Conservation (phyloP, 2,329 filamentous ascomycete species). For the Stagonosporopsis rhizophila region DNA sequence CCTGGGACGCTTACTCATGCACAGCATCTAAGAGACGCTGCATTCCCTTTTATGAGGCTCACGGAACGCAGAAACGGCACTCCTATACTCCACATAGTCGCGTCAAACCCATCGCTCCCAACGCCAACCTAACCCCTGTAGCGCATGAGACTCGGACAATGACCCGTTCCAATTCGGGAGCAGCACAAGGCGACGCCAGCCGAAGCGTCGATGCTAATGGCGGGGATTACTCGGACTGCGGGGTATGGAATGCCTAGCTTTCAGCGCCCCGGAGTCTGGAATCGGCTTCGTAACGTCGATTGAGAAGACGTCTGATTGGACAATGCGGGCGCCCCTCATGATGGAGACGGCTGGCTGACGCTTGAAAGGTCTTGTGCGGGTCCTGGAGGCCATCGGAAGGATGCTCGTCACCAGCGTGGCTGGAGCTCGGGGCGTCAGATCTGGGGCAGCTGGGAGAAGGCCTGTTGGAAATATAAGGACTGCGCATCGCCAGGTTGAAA, state of each 20-base stretch:
- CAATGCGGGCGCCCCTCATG: constrained; percentile 9
- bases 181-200: constrained; percentile 8
- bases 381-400: constrained; percentile 17
- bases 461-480: constrained; percentile 8
- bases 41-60: constrained; percentile 5
- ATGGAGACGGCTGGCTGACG: constrained; percentile 10
- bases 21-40: constrained; percentile 4
- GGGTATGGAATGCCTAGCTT: constrained; percentile 23
- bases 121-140: not conserved
- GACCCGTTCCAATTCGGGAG: constrained; percentile 9
- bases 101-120: not conserved
- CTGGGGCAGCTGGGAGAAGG: not conserved
- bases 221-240: constrained; percentile 29
- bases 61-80: constrained; percentile 7
- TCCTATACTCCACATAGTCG: constrained; percentile 6
- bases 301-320: constrained; percentile 24
- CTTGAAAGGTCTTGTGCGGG: constrained; percentile 19
- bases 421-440: not conserved
- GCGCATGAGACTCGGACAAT: constrained; percentile 19
- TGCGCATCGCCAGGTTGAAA: constrained; percentile 4
- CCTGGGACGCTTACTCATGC: constrained; percentile 8
- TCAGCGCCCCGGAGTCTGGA: constrained; percentile 25
- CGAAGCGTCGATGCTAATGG: constrained; percentile 1
- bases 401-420: constrained; percentile 1
- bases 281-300: constrained; percentile 25